Percentiles rank a stretch among this genome's conserved stretches.
These are phyloP conservation scores for Discostella pseudostelligera DNA, from an alignment of 108 stramenopile genomes.

Conservation along the genomic window DNA sequence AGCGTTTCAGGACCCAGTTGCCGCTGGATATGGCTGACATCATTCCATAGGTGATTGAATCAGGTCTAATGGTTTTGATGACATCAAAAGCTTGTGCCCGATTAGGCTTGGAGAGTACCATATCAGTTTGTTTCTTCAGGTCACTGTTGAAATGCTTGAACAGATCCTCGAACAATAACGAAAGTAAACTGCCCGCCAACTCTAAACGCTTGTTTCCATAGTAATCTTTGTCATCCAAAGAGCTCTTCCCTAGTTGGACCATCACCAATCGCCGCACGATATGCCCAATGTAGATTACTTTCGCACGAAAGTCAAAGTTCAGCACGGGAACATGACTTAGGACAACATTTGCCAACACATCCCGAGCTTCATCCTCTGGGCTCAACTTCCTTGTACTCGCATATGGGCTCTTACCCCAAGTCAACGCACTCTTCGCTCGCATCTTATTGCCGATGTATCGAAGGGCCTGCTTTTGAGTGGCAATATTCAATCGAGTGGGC, in stretches of 20 bases:
- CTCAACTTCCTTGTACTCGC: conserved; percentile 53
- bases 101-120: conserved; percentile 93
- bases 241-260: conserved; percentile 81
- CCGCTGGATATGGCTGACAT: conserved; percentile 95
- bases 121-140: conserved; percentile 92
- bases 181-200: conserved; percentile 94
- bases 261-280: conserved; percentile 91
- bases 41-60: conserved; percentile 97
- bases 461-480: conserved; percentile 89
- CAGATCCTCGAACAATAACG: conserved; percentile 96
- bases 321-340: conserved; percentile 95
- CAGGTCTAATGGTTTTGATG: conserved; percentile 82
- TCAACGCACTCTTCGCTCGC: conserved; percentile 62
- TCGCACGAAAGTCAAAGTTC: conserved; percentile 87
- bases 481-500: conserved; percentile 77
- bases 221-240: conserved; percentile 97
- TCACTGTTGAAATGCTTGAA: conserved; percentile 97
- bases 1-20: conserved; percentile 98
- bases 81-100: conserved; percentile 95
- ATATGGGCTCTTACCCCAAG: conserved; percentile 24
- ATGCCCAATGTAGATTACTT: conserved; percentile 93
- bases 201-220: conserved; percentile 99
- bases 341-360: conserved; percentile 94
- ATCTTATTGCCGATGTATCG: conserved; percentile 94
- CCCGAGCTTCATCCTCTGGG: conserved; percentile 94